Conservation (phyloP, 768 basidiomycete species). For the Podaxis carcinomalis region DNA sequence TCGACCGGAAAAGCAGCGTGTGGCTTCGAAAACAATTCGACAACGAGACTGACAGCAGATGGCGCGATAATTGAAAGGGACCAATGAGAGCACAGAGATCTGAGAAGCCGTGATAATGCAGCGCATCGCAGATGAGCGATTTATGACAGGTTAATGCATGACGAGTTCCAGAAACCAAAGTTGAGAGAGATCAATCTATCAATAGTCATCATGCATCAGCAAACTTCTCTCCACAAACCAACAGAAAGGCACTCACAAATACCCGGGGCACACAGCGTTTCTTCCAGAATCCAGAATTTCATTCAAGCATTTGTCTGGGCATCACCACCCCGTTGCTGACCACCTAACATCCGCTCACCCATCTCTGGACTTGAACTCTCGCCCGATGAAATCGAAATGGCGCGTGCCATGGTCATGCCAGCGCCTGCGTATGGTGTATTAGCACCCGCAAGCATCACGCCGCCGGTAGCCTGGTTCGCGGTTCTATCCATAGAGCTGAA, state of each 20-base stretch:
- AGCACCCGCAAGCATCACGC: not conserved
- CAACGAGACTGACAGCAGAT: not conserved
- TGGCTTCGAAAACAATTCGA: not conserved
- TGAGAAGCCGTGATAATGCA: not conserved
- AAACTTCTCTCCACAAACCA: not conserved
- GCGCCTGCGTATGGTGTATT: not conserved
- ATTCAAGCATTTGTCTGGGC: not conserved
- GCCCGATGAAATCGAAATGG: constrained; percentile 3
- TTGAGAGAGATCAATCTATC: not conserved
- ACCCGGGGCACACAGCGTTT: too few species aligned
- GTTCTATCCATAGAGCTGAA: not conserved
- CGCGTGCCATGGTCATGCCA: not conserved
- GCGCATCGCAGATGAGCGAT: not conserved
- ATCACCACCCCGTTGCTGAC: not conserved
- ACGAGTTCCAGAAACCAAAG: not conserved
- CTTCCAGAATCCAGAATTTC: not conserved
- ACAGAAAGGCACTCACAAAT: not conserved
- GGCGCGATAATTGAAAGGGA: not conserved
- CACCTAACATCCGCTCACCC: not conserved
- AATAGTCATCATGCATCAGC: not conserved
- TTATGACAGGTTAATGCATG: not conserved
- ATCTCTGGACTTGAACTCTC: not conserved
- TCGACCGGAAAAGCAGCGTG: not conserved
- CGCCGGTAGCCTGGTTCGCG: not conserved
- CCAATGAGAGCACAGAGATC: not conserved